Percentiles rank a stretch among this genome's conserved stretches.
These are phyloP conservation scores for Wallacemonas sp. DNA, from an alignment of 208 protist species.

Conservation along the genomic window DNA sequence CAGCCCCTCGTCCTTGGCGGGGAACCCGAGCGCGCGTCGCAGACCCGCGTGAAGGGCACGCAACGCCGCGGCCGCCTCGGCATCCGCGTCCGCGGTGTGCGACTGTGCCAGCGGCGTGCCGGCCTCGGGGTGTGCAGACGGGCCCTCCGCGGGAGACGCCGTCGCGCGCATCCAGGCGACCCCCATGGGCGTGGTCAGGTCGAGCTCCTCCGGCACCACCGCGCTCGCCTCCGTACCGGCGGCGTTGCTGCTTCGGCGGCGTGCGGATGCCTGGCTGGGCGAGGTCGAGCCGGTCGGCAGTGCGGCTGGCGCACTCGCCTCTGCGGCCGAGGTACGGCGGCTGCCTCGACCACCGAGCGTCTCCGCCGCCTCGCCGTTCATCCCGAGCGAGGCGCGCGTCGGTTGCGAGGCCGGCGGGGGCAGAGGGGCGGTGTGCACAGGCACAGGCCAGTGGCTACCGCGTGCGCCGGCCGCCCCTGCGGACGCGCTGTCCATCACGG, in stretches of 20 bases:
- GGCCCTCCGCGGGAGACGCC: not conserved
- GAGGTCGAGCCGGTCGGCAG: too few species aligned
- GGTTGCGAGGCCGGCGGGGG: too few species aligned
- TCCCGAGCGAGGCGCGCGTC: too few species aligned
- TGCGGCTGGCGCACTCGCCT: too few species aligned
- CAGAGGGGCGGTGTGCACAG: too few species aligned
- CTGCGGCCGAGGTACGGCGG: not conserved
- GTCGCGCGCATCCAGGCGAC: conserved; percentile 1
- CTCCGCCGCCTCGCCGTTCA: too few species aligned
- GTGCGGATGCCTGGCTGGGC: too few species aligned
- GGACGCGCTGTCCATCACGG: not conserved
- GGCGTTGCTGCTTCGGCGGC: too few species aligned
- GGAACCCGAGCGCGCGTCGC: conserved; percentile 37
- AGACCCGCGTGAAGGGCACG: conserved; percentile 30
- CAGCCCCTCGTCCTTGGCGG: conserved; percentile 9
- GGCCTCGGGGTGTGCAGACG: not conserved
- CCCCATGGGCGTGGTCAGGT: conserved; percentile 4
- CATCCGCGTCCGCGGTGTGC: not conserved
- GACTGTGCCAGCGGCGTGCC: too few species aligned
- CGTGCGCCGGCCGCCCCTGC: not conserved
- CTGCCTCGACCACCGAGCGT: not conserved
- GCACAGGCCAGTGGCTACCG: not conserved
- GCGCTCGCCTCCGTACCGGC: too few species aligned
- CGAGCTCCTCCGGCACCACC: conserved; percentile 7
- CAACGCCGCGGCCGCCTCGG: conserved; percentile 14